Evolutionary conservation across 2,329 filamentous ascomycete genomes (phyloP), one percentile per base, ranked within the genome.

Genomic region (Bipolaris gigantea): DNA sequence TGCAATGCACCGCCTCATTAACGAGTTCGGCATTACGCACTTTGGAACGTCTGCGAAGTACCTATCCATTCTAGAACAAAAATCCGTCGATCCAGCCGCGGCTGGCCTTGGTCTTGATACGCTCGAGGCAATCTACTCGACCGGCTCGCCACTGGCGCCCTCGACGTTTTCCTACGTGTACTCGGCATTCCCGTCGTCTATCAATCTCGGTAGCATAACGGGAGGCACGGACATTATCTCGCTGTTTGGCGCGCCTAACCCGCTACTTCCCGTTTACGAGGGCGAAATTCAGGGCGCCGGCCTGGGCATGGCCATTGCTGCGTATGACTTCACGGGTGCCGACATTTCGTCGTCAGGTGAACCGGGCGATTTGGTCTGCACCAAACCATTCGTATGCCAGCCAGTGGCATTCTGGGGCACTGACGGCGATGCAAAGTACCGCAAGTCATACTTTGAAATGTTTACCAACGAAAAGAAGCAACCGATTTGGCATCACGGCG

Each of bases 191-290:
- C 91, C 92, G 2, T 69, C 83, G 0, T 79, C 83, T n/a, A 81
- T 97, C 61, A 93, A 97, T 74, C 84, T 97, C 7, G 91, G 87
- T 44, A 95, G 90, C 52, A 97, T 99, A 68, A 97, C 93, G 0
- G 94, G 94, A 34, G 94, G 93, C 45, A 97, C 93, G 3, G 94
- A 99, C 72, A 97, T 97, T 65, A 90, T 97, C 61, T 96, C 92
- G 0, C 84, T 97, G 32, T 99, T 97, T 67, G 93, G 92, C 39
- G 88, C 90, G 0, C 89, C 92, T 0, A 93, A 88, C 50, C 79
- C 78, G 1, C 70, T 81, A 4, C 64, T 76, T 7, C 78, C 79
- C 9, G 79, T 81, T 25, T 78, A 79, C 63, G 73, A 75, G 52
- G 79, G 79, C 56, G 79, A 81, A 51, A 80, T 81, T 47, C 79